phyloP scores from a whole-genome alignment of 495 filamentous ascomycete species.

The Hamigera avellanea region DNA sequence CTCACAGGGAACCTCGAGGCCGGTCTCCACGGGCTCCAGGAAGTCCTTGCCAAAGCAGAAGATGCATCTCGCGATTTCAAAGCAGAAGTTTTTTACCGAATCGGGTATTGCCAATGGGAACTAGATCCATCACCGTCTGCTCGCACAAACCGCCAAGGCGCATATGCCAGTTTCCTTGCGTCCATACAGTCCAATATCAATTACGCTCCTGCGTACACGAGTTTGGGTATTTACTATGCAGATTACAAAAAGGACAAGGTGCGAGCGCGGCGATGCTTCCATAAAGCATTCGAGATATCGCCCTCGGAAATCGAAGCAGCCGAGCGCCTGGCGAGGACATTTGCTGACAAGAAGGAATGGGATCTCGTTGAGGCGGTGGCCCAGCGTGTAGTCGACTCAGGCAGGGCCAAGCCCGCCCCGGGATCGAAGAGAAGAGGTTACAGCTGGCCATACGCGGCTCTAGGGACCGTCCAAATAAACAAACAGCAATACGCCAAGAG shows the following conservation, averaged over 20 bases:
- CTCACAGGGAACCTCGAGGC: conserved; percentile 60
- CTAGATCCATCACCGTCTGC: conserved; percentile 55
- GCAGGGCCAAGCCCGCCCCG: conserved; percentile 75
- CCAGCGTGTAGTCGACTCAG: conserved; percentile 84
- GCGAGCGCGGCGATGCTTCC: conserved; percentile 80
- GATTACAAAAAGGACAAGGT: conserved; percentile 82
- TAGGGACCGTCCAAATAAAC: conserved; percentile 94
- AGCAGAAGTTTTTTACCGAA: conserved; percentile 74
- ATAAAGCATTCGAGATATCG: conserved; percentile 93
- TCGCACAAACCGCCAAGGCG: conserved; percentile 63
- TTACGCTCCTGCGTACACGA: conserved; percentile 86
- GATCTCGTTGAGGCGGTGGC: conserved; percentile 89
- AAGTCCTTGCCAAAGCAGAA: conserved; percentile 49
- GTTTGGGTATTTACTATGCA: conserved; percentile 85
- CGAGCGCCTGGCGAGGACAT: conserved; percentile 71
- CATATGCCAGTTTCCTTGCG: conserved; percentile 73
- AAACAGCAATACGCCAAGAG: conserved; percentile 81
- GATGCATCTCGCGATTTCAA: conserved; percentile 54
- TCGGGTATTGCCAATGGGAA: conserved; percentile 85
- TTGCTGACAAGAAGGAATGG: conserved; percentile 87
- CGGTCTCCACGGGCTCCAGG: conserved; percentile 56
- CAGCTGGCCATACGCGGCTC: conserved; percentile 93
- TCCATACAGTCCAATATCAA: conserved; percentile 81
- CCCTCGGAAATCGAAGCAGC: conserved; percentile 77
- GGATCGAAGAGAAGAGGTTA: conserved; percentile 82